These are phyloP conservation scores for Lizonia empirigonia DNA, from an alignment of 2,329 filamentous ascomycete species.

Conservation along the genomic window DNA sequence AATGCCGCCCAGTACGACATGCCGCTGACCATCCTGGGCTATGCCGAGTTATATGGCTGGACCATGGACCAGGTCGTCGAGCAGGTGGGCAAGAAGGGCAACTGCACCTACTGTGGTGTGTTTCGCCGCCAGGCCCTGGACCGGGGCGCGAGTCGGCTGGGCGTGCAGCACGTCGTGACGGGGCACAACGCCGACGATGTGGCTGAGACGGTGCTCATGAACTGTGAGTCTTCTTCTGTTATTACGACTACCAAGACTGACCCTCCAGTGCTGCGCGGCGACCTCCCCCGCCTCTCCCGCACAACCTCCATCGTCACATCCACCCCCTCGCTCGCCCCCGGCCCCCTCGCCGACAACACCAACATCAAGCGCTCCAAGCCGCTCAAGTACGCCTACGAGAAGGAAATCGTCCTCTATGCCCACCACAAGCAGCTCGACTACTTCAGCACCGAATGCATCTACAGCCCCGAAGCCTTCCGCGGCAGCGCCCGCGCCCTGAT, in stretches of 20 bases:
- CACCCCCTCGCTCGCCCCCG: constrained; percentile 43
- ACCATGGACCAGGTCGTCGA: constrained; percentile 99
- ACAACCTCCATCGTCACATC: constrained; percentile 86
- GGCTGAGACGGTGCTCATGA: constrained; percentile 98
- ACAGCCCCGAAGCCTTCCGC: constrained; percentile 94
- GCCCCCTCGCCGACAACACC: constrained; percentile 65
- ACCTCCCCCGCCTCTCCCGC: constrained; percentile 82
- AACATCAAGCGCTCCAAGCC: constrained; percentile 96
- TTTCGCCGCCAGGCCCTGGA: constrained; percentile 94
- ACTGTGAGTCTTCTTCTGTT: constrained; percentile 52
- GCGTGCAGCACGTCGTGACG: constrained; percentile 91
- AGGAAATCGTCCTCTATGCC: constrained; percentile 97
- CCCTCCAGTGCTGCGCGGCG: constrained; percentile 72
- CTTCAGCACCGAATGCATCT: constrained; percentile 98
- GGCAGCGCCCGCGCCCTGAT: constrained; percentile 90
- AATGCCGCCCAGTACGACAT: constrained; percentile 92
- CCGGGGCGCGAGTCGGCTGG: constrained; percentile 83
- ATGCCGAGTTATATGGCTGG: constrained; percentile 95
- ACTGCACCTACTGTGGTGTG: constrained; percentile 98
- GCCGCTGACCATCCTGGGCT: constrained; percentile 89
- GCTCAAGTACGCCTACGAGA: constrained; percentile 97
- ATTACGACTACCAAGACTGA: constrained; percentile 21
- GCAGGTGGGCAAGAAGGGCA: constrained; percentile 95
- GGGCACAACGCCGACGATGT: constrained; percentile 98
- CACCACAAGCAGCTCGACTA: constrained; percentile 97